These are phyloP conservation scores for Sechiopsis laciniata DNA, from an alignment of 306 rosid species.

Conservation along the genomic window DNA sequence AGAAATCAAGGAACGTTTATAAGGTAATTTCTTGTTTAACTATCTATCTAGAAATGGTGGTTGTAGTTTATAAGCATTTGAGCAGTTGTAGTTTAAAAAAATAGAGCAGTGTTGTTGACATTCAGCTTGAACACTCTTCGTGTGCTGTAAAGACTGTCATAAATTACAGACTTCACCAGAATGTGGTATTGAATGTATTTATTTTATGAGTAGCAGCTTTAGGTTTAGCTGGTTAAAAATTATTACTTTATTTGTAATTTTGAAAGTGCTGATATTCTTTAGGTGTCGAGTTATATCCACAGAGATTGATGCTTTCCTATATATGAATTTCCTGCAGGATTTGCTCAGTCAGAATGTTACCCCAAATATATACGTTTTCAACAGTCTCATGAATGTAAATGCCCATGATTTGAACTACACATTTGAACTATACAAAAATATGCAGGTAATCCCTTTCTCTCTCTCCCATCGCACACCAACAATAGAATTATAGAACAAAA, in stretches of 20 bases:
- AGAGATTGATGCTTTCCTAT: conserved; percentile 25
- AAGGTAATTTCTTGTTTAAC: not conserved
- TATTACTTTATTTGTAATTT: not conserved
- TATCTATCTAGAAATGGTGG: not conserved
- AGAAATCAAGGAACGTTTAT: conserved; percentile 74
- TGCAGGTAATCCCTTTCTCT: conserved; percentile 48
- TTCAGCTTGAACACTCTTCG: not conserved
- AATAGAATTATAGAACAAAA: not conserved
- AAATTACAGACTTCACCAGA: not conserved
- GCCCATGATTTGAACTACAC: conserved; percentile 75
- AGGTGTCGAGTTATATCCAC: not conserved
- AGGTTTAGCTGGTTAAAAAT: not conserved
- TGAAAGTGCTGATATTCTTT: not conserved
- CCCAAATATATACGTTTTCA: conserved; percentile 79
- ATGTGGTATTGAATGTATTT: not conserved
- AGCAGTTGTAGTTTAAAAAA: not conserved
- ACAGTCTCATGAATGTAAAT: conserved; percentile 95
- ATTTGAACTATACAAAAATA: conserved; percentile 47
- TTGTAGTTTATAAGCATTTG: not conserved
- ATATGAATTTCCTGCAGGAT: conserved; percentile 54
- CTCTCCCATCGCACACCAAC: conserved; percentile 16
- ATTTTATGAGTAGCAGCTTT: not conserved
- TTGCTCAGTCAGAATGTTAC: conserved; percentile 64
- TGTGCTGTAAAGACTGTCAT: not conserved
- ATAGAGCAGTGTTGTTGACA: not conserved